phyloP scores from a whole-genome alignment of 148 eudicot species.

The Fagopyrum homotropicum region DNA sequence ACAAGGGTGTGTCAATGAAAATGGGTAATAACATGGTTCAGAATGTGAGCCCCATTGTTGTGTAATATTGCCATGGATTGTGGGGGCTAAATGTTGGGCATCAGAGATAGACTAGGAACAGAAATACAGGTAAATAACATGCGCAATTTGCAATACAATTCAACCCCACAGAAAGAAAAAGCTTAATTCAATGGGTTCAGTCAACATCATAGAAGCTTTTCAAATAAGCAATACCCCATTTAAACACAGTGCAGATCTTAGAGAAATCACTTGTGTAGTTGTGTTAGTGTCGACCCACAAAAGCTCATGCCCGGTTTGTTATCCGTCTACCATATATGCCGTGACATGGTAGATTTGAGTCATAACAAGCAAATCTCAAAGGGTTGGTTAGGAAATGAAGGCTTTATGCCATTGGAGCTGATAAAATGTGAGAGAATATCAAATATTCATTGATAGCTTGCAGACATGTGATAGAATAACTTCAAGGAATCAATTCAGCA shows the following conservation, averaged over 20 bases:
- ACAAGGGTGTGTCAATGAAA: neutral
- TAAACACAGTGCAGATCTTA: neutral
- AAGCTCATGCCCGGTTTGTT: neutral
- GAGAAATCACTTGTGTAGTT: neutral
- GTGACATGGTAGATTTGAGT: too few relatives aligned
- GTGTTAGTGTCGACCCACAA: neutral
- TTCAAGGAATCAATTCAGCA: too few relatives aligned
- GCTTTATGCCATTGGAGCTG: too few relatives aligned
- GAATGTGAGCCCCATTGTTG: conserved; percentile 1
- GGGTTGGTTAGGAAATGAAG: too few relatives aligned
- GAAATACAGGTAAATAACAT: neutral
- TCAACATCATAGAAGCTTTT: neutral
- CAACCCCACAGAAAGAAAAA: neutral
- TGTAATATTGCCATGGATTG: neutral
- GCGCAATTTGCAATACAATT: neutral
- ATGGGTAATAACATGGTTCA: neutral
- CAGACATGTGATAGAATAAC: too few relatives aligned
- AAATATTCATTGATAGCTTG: too few relatives aligned
- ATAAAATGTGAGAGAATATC: neutral
- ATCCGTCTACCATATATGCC: neutral
- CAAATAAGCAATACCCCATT: neutral
- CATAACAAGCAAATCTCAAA: too few relatives aligned
- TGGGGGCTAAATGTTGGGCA: conserved; percentile 3
- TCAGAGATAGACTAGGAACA: neutral
- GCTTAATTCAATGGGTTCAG: neutral